Evolutionary conservation across 305 asterid species (phyloP).

Genomic region (Fraxinus greggii): DNA sequence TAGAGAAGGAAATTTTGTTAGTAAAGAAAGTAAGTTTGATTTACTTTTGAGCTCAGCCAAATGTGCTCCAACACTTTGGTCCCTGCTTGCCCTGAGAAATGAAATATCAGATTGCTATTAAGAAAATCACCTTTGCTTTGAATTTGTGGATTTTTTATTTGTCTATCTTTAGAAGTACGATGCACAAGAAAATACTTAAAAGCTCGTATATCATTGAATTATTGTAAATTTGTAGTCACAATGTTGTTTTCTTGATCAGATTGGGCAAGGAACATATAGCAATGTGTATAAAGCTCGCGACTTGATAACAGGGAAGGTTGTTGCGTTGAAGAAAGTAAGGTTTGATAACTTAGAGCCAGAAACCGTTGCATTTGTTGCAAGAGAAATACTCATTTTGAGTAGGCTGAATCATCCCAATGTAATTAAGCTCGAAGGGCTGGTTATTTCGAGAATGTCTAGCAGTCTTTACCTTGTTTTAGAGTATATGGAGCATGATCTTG

Average conservation of each 20-base stretch:
- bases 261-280: constrained; percentile 96
- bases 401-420: constrained; percentile 88
- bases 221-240: constrained; percentile 22
- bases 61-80: neutral
- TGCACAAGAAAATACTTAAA: neutral
- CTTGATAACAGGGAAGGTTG: constrained; percentile 80
- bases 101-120: neutral
- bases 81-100: neutral
- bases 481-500: constrained; percentile 97
- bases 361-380: constrained; percentile 81
- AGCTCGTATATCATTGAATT: neutral
- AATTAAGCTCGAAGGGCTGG: constrained; percentile 89
- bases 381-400: constrained; percentile 70
- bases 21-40: neutral
- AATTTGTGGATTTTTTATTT: constrained; percentile 3
- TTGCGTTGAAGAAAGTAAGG: constrained; percentile 89
- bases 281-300: constrained; percentile 88
- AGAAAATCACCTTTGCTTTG: neutral
- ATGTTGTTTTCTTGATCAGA: constrained; percentile 37
- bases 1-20: neutral
- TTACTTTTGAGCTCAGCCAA: neutral
- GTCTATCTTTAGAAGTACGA: neutral
- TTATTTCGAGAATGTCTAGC: constrained; percentile 84
- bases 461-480: constrained; percentile 87
- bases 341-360: constrained; percentile 87